These are phyloP conservation scores for Tricholoma flavovirens DNA, from an alignment of 768 basidiomycete species.

Conservation along the genomic window DNA sequence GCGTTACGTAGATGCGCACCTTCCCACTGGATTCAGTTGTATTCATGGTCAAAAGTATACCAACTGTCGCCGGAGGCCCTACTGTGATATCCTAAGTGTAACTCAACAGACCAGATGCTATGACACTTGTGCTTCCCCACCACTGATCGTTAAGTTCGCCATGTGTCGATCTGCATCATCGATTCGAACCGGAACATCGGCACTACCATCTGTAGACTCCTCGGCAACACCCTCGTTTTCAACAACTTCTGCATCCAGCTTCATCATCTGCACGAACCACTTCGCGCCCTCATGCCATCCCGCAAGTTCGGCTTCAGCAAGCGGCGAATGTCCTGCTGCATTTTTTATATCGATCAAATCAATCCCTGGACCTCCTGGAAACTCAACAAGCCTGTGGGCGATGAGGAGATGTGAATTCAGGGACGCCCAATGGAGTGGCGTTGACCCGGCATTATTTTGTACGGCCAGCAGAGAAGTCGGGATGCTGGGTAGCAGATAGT, in stretches of 20 bases:
- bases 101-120: background rate
- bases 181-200: slow-evolving; percentile 62
- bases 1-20: too few species aligned
- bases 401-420: slow-evolving; percentile 71
- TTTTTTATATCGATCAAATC: slow-evolving; percentile 77
- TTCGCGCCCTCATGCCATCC: slow-evolving; percentile 82
- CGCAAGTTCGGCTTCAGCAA: slow-evolving; percentile 74
- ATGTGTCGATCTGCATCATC: slow-evolving; percentile 66
- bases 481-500: slow-evolving; percentile 61
- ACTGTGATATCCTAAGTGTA: too few species aligned
- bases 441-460: slow-evolving; percentile 71
- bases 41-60: too few species aligned
- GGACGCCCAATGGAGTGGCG: slow-evolving; percentile 88
- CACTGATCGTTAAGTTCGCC: slow-evolving; percentile 55
- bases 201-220: slow-evolving; percentile 15
- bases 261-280: slow-evolving; percentile 81
- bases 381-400: slow-evolving; percentile 54
- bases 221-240: slow-evolving; percentile 33
- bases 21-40: too few species aligned
- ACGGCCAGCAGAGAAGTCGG: slow-evolving; percentile 50
- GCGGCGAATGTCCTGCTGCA: slow-evolving; percentile 62
- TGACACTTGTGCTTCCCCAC: slow-evolving; percentile 4
- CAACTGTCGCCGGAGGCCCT: too few species aligned
- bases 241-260: slow-evolving; percentile 46
- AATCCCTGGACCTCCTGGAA: slow-evolving; percentile 52